Conservation (phyloP, 1,284 basidiomycete genomes). For the Lignosus rhinocerotis region DNA sequence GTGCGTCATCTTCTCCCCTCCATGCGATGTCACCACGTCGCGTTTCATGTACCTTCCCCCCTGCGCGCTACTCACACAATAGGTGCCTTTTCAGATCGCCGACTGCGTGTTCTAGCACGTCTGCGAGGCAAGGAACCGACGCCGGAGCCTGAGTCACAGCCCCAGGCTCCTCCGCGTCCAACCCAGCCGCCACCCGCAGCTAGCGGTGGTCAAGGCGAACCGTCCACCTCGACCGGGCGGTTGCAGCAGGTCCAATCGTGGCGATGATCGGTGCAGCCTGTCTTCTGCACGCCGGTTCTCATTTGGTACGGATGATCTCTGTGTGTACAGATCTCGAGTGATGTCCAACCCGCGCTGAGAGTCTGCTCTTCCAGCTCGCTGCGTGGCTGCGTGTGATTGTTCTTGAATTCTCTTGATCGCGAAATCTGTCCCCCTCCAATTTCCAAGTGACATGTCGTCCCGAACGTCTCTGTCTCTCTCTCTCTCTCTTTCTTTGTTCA, state of each 20-base stretch:
- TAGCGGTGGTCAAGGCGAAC: slow-evolving; percentile 15
- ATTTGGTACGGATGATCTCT: slow-evolving; percentile 3
- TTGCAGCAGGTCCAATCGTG: slow-evolving; percentile 30
- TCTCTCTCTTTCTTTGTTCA: not conserved
- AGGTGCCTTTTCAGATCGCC: slow-evolving; percentile 28
- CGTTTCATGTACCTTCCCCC: not conserved
- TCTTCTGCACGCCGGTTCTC: not conserved
- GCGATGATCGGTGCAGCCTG: slow-evolving; percentile 18
- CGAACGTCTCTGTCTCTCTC: slow-evolving; percentile 1
- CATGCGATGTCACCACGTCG: not conserved
- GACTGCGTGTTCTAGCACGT: slow-evolving; percentile 40
- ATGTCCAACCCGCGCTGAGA: not conserved
- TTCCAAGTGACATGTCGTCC: not conserved
- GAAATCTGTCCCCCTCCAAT: not conserved
- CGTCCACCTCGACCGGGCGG: slow-evolving; percentile 21
- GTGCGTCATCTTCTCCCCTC: slow-evolving; percentile 39
- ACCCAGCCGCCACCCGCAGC: slow-evolving; percentile 2
- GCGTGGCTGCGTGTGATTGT: not conserved
- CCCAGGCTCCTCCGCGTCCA: slow-evolving; percentile 3
- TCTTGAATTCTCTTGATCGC: not conserved
- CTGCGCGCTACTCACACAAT: not conserved
- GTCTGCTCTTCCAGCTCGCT: not conserved
- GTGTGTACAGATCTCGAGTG: not conserved
- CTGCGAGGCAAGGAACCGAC: slow-evolving; percentile 35
- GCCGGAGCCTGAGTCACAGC: slow-evolving; percentile 21